phyloP scores from a whole-genome alignment of 2,329 filamentous ascomycete species.

The Venturia pyrina region DNA sequence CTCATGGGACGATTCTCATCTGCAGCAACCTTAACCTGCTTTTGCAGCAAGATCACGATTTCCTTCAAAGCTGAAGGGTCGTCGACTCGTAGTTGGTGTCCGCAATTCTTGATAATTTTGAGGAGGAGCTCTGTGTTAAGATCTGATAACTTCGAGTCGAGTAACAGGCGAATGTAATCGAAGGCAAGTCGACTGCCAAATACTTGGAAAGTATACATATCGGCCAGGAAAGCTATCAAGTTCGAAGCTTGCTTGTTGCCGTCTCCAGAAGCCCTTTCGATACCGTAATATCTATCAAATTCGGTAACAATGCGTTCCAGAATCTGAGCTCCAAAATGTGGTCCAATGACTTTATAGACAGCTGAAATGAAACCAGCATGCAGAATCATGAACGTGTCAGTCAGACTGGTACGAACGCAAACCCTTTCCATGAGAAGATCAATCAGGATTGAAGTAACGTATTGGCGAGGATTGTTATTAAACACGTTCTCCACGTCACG shows the following conservation, averaged over 20 bases:
- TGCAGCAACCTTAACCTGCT: conserved; percentile 56
- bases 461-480: conserved; percentile 70
- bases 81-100: conserved; percentile 75
- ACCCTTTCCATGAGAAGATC: conserved; percentile 71
- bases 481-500: conserved; percentile 77
- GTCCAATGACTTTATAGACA: conserved; percentile 76
- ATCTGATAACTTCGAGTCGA: conserved; percentile 39
- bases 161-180: conserved; percentile 75
- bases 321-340: conserved; percentile 81
- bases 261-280: conserved; percentile 24
- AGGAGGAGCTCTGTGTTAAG: conserved; percentile 16
- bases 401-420: conserved; percentile 64
- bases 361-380: conserved; percentile 84
- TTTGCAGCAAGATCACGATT: conserved; percentile 70
- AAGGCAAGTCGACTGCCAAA: conserved; percentile 76
- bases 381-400: conserved; percentile 84
- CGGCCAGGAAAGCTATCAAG: conserved; percentile 68
- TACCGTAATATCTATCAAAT: conserved; percentile 57
- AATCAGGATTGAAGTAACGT: conserved; percentile 72
- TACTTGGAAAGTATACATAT: conserved; percentile 88
- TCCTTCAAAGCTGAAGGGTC: conserved; percentile 83
- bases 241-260: conserved; percentile 59
- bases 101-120: conserved; percentile 58
- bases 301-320: conserved; percentile 67
- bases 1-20: conserved; percentile 54